Percentiles rank a stretch among this genome's conserved stretches.
Evolutionary conservation across 768 basidiomycete species (phyloP).

Genomic region (Hericium coralloides): DNA sequence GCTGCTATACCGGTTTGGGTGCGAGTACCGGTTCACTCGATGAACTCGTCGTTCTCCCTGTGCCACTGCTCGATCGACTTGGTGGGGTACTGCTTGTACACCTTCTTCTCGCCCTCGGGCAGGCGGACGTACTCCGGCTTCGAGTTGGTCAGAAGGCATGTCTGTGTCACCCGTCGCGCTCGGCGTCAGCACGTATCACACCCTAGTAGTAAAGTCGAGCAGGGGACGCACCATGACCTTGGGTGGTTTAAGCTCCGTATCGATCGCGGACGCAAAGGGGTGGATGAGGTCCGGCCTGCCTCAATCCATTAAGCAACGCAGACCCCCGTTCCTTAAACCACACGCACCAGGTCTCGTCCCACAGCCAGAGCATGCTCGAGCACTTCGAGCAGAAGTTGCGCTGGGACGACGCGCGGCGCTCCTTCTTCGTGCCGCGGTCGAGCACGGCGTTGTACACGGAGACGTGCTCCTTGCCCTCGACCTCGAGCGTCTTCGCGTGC

Average conservation of each 20-base stretch:
- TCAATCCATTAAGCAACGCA: not conserved
- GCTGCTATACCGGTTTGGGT: too few species aligned
- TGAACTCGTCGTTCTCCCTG: slow-evolving; percentile 37
- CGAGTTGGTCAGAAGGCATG: slow-evolving; percentile 22
- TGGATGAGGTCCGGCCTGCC: slow-evolving; percentile 55
- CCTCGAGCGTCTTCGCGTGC: slow-evolving; percentile 37
- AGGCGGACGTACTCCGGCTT: slow-evolving; percentile 54
- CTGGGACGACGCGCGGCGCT: slow-evolving; percentile 43
- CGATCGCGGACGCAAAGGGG: slow-evolving; percentile 62
- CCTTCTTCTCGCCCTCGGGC: slow-evolving; percentile 47
- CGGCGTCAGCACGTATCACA: not conserved
- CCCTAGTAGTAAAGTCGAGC: not conserved
- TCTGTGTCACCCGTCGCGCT: not conserved
- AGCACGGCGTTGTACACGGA: slow-evolving; percentile 57
- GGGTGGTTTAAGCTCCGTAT: slow-evolving; percentile 43
- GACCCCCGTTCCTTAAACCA: not conserved
- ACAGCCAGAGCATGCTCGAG: slow-evolving; percentile 60
- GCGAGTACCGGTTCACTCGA: slow-evolving; percentile 3
- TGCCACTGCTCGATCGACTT: slow-evolving; percentile 54
- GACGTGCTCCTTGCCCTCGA: slow-evolving; percentile 46
- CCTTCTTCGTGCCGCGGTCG: slow-evolving; percentile 41
- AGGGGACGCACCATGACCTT: slow-evolving; percentile 36
- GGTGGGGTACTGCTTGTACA: slow-evolving; percentile 34
- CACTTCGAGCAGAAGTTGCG: slow-evolving; percentile 58
- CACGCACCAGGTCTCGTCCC: slow-evolving; percentile 43